A percentile compares a stretch with the other conserved stretches of the same genome.
Conservation (phyloP, 208 protist species). For the Novymonas esmeraldas region DNA sequence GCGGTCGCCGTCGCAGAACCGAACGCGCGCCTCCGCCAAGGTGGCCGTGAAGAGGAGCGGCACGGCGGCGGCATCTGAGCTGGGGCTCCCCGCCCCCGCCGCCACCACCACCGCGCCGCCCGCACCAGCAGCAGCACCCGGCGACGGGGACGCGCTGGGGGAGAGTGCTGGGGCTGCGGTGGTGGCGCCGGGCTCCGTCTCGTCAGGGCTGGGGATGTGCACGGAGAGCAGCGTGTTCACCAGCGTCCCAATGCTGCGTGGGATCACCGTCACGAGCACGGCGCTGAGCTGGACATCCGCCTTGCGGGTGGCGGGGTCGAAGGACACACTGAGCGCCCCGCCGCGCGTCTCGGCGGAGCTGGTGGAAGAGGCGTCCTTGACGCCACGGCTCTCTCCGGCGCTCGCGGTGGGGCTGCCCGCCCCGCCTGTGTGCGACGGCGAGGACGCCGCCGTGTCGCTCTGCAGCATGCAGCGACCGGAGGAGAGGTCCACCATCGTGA, state of each 20-base stretch:
- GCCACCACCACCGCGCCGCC: not conserved
- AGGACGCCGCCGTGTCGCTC: slow-evolving; percentile 17
- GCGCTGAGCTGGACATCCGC: slow-evolving; percentile 38
- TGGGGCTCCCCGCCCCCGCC: too few species aligned
- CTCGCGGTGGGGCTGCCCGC: not conserved
- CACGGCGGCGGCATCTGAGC: not conserved
- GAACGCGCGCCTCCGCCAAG: slow-evolving; percentile 34
- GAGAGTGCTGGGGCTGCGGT: not conserved
- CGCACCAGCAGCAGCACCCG: not conserved
- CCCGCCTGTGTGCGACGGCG: not conserved
- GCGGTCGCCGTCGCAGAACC: slow-evolving; percentile 43
- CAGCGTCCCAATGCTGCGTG: slow-evolving; percentile 65
- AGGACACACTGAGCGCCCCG: slow-evolving; percentile 28
- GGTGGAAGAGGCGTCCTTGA: not conserved
- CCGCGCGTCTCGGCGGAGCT: not conserved
- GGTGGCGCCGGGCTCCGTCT: not conserved
- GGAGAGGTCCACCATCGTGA: slow-evolving; percentile 65
- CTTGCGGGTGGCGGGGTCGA: slow-evolving; percentile 35
- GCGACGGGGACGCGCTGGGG: not conserved
- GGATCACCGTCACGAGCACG: slow-evolving; percentile 61
- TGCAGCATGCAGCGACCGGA: slow-evolving; percentile 58
- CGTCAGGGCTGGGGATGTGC: slow-evolving; percentile 35
- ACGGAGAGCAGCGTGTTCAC: slow-evolving; percentile 78
- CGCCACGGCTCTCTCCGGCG: not conserved
- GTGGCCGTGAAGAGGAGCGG: slow-evolving; percentile 21